These are phyloP conservation scores for Eucalyptus marginata DNA, from an alignment of 345 rosid genomes.

Conservation along the genomic window DNA sequence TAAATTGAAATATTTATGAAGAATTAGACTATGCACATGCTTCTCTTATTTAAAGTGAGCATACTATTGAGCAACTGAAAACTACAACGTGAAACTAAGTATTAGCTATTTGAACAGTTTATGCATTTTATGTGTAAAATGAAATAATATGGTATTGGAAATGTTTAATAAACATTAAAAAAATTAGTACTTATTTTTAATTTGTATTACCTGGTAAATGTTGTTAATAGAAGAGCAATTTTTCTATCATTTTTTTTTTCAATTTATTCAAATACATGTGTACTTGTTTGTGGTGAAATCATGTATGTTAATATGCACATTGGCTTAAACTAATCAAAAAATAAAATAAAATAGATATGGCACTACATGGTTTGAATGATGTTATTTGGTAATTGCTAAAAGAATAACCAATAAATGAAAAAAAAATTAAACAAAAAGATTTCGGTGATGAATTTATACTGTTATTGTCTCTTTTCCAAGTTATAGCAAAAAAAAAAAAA, in stretches of 20 bases:
- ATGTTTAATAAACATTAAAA: not conserved
- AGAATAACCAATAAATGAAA: not conserved
- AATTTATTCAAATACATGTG: not conserved
- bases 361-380: not conserved
- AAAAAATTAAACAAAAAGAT: not conserved
- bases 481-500: too few relatives aligned
- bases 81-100: too few relatives aligned
- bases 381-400: not conserved
- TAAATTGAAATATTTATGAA: too few relatives aligned
- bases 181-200: not conserved
- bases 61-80: too few relatives aligned
- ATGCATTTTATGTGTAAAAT: not conserved
- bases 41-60: too few relatives aligned
- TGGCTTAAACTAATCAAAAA: rapidly evolving
- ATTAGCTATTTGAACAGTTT: too few relatives aligned
- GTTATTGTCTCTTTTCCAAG: too few relatives aligned
- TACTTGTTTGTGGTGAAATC: not conserved
- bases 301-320: not conserved
- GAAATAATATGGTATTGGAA: not conserved
- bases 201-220: not conserved
- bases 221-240: not conserved
- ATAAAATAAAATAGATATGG: not conserved
- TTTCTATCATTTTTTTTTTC: not conserved
- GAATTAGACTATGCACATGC: too few relatives aligned
- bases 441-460: too few relatives aligned